Base-by-base conservation (phyloP, 1,139 yeast genomes). In the Geotrichum europaeum region DNA sequence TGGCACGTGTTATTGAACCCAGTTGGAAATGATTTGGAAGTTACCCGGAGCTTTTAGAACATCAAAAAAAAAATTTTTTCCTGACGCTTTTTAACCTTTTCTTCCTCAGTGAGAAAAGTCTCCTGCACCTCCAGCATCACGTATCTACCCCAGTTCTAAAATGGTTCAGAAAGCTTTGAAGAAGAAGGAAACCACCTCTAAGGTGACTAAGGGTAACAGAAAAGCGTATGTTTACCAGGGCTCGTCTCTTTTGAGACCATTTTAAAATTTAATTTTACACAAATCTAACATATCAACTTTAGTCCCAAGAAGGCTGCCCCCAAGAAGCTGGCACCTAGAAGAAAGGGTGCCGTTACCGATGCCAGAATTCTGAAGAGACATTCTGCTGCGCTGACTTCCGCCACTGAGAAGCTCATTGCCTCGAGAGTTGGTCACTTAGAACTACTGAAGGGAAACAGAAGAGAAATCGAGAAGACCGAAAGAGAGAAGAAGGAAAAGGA, bases 381-480 rank as follows among this genome's bases (percentile, higher is more conserved):
- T 69, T 81, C 83, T 61, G 84, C 86, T 3, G 86, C 89, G 28
- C 80, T 89, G 66, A 82, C 87, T 60, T 75, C 81, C 2, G 80
- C 85, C 22, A 92, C 98, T 1, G 99, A 94, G 75, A 89, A 84
- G 75, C 79, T 90, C 65, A 84, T 92, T 67, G 86, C 97, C 2
- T 81, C 95, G 60, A 83, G 94, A 73, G 97, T 92, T 4, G 99
- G 99, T n/a, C 98, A 94, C 75, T 80, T 94, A 69, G 99, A 94
- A 75, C 73, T 94, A 57, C 78, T 94, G 65, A 90, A 89, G 73
- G 99, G 98, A 15, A 86, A 95, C n/a, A 85, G 97, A 78, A 83
- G 96, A 75, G 84, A 88, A 70, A 67, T 89, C 18, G 96, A 88
- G 70, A 86, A 81, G 72, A 73, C 72, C 30, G 79, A 77, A 63